Conservation (phyloP, 495 filamentous ascomycete genomes). For the Aeminium ludgeri region DNA sequence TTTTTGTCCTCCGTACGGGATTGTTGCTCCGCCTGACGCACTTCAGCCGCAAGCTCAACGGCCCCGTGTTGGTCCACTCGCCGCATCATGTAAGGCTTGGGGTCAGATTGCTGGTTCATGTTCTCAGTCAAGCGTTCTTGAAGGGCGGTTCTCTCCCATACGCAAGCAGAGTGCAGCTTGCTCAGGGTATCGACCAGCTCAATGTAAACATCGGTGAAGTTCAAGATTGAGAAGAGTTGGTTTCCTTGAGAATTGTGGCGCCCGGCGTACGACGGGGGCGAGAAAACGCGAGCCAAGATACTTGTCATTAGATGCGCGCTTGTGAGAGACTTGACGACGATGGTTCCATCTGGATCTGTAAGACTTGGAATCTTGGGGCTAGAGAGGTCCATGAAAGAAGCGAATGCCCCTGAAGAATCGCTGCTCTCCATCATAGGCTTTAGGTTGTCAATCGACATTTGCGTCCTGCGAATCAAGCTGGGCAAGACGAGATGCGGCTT, state of each 20-base stretch:
- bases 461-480: conserved; percentile 56
- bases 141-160: conserved; percentile 68
- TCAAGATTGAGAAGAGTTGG: conserved; percentile 54
- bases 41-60: conserved; percentile 5
- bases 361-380: conserved; percentile 2
- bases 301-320: conserved; percentile 55
- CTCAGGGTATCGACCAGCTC: conserved; percentile 53
- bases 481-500: conserved; percentile 70
- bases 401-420: conserved; percentile 42
- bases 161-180: conserved; percentile 54
- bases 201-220: conserved; percentile 63
- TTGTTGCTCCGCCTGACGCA: not conserved
- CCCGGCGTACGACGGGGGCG: conserved; percentile 20
- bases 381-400: conserved; percentile 34
- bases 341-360: conserved; percentile 39
- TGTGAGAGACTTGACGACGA: conserved; percentile 58
- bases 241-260: conserved; percentile 20
- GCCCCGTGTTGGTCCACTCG: conserved; percentile 6
- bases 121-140: conserved; percentile 47
- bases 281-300: conserved; percentile 56
- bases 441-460: conserved; percentile 48
- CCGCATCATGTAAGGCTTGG: conserved; percentile 4
- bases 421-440: conserved; percentile 38
- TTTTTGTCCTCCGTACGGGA: not conserved
- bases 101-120: conserved; percentile 44